Evolutionary conservation across 2,329 filamentous ascomycete species (phyloP).

Genomic region (Aspergillus caelatus): DNA sequence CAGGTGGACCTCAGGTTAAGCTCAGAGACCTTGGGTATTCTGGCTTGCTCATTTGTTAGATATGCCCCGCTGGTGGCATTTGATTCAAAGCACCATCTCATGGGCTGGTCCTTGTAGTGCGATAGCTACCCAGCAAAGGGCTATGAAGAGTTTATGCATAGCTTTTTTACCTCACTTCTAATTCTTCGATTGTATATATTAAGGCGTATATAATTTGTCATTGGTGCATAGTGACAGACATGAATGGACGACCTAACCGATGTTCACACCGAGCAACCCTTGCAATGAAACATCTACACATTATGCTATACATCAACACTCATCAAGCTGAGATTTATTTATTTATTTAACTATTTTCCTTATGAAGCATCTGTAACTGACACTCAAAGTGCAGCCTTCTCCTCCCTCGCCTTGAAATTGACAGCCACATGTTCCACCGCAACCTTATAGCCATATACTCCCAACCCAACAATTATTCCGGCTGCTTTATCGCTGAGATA

Average conservation of each 20-base stretch:
- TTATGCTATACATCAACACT: not conserved
- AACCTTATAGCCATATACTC: slow-evolving; percentile 63
- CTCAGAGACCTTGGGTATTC: not conserved
- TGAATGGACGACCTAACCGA: not conserved
- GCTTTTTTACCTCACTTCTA: not conserved
- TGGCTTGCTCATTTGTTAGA: not conserved
- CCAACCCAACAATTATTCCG: slow-evolving; percentile 72
- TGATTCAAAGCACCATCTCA: slow-evolving; percentile 1
- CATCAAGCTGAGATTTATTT: not conserved
- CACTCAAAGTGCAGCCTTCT: slow-evolving; percentile 24
- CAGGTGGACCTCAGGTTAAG: not conserved
- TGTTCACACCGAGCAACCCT: not conserved
- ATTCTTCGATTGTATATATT: slow-evolving; percentile 12
- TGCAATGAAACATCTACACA: not conserved
- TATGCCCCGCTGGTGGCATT: not conserved
- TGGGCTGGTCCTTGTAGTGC: not conserved
- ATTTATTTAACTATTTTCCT: not conserved
- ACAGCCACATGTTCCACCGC: slow-evolving; percentile 57
- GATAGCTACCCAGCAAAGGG: not conserved
- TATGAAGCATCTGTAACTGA: not conserved
- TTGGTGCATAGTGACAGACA: not conserved
- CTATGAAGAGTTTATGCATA: not conserved
- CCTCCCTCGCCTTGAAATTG: slow-evolving; percentile 39
- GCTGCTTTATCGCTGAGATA: slow-evolving; percentile 76
- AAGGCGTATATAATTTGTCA: slow-evolving; percentile 8